Conservation (phyloP, 805 yeast species). For the Cyberlindnera petersonii region DNA sequence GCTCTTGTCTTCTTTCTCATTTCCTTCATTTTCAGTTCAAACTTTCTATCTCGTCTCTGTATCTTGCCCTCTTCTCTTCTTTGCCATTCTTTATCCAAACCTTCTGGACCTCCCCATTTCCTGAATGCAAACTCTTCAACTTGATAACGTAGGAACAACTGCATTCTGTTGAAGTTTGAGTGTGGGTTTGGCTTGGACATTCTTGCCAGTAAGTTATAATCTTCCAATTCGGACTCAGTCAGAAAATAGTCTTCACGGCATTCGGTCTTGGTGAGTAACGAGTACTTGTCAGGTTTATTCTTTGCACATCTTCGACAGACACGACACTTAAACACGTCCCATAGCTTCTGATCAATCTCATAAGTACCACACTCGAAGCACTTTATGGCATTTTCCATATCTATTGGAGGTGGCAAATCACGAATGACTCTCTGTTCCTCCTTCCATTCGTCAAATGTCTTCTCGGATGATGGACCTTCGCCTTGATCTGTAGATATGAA, state of each 20-base stretch:
- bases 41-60: slow-evolving; percentile 72
- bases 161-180: slow-evolving; percentile 86
- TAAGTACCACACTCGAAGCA: slow-evolving; percentile 81
- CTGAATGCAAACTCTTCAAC: slow-evolving; percentile 91
- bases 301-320: slow-evolving; percentile 81
- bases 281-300: slow-evolving; percentile 78
- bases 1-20: slow-evolving; percentile 93
- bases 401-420: slow-evolving; percentile 69
- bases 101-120: slow-evolving; percentile 92
- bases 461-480: slow-evolving; percentile 44
- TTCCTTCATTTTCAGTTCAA: slow-evolving; percentile 71
- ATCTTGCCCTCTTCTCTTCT: slow-evolving; percentile 70
- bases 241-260: slow-evolving; percentile 87
- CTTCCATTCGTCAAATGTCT: slow-evolving; percentile 45
- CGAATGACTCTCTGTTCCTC: slow-evolving; percentile 41
- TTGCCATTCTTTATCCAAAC: slow-evolving; percentile 89
- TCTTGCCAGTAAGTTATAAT: slow-evolving; percentile 60
- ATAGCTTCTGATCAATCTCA: slow-evolving; percentile 74
- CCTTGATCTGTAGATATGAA: slow-evolving; percentile 34
- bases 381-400: slow-evolving; percentile 67
- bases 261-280: slow-evolving; percentile 91
- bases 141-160: slow-evolving; percentile 81
- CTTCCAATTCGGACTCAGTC: slow-evolving; percentile 90
- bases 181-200: slow-evolving; percentile 94
- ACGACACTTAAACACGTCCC: slow-evolving; percentile 61